These are phyloP conservation scores for Microstroma glucosiphilum DNA, from an alignment of 1,284 basidiomycete species.

Conservation along the genomic window DNA sequence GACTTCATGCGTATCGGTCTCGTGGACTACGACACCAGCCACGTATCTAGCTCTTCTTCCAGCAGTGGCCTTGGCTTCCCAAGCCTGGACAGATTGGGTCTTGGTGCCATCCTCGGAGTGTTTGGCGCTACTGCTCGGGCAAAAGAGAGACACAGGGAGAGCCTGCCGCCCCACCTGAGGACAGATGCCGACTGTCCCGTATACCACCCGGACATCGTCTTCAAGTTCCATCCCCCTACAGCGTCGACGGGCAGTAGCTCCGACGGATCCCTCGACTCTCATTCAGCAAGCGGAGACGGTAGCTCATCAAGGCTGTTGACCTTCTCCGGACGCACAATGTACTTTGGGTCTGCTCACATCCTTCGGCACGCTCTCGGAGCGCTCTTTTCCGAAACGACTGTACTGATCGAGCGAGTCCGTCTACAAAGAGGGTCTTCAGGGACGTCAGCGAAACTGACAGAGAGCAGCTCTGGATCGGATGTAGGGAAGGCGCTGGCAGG, in stretches of 20 bases:
- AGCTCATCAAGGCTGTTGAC: constrained; percentile 18
- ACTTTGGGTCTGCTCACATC: constrained; percentile 35
- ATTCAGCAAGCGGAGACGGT: background rate
- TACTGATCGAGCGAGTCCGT: constrained; percentile 24
- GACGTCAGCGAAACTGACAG: background rate
- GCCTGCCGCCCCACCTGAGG: background rate
- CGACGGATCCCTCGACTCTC: background rate
- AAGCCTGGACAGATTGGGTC: background rate
- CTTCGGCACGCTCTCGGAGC: constrained; percentile 34
- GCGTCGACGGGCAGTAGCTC: constrained; percentile 10
- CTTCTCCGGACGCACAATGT: constrained; percentile 39
- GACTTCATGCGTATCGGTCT: constrained; percentile 19
- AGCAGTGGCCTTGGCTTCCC: background rate
- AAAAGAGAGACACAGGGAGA: background rate
- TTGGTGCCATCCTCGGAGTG: background rate
- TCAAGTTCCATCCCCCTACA: constrained; percentile 29
- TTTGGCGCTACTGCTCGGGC: background rate
- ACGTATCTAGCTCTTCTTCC: background rate
- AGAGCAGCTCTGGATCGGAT: background rate
- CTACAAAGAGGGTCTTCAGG: background rate
- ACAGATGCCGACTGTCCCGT: constrained; percentile 11
- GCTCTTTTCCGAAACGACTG: constrained; percentile 30
- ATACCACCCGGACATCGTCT: constrained; percentile 34
- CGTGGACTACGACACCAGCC: constrained; percentile 15
- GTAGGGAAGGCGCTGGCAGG: background rate